These are phyloP conservation scores for Senna siamea DNA, from an alignment of 306 rosid genomes.

Conservation along the genomic window DNA sequence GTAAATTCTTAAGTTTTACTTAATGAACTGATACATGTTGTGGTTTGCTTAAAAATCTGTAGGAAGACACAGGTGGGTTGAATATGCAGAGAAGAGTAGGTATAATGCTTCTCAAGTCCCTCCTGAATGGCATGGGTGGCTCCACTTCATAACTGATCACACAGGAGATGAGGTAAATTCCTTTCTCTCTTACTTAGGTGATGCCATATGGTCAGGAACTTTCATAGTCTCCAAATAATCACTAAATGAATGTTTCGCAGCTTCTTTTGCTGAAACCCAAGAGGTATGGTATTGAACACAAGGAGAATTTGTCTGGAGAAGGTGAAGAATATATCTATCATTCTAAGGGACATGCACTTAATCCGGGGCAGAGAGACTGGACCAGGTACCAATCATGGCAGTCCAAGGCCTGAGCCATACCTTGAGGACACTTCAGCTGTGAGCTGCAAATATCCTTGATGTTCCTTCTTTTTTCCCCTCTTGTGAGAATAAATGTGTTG, in stretches of 20 bases:
- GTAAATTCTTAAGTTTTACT: background rate
- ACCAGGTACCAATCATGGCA: slow-evolving; percentile 94
- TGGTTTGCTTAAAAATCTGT: slow-evolving; percentile 38
- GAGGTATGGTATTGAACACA: slow-evolving; percentile 86
- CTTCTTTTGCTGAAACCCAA: slow-evolving; percentile 86
- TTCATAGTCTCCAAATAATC: background rate
- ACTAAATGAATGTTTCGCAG: slow-evolving; percentile 52
- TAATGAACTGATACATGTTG: slow-evolving; percentile 16
- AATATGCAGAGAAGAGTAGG: slow-evolving; percentile 90
- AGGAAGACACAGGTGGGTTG: slow-evolving; percentile 99
- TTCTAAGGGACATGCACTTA: slow-evolving; percentile 94
- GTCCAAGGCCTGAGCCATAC: slow-evolving; percentile 56
- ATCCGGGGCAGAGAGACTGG: slow-evolving; percentile 96
- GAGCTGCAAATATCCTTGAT: slow-evolving; percentile 28
- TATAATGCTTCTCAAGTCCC: slow-evolving; percentile 99
- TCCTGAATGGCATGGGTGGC: slow-evolving; percentile 99
- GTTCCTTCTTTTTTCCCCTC: slow-evolving; percentile 12
- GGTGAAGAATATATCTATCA: slow-evolving; percentile 89
- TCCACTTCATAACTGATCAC: slow-evolving; percentile 86
- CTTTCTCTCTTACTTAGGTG: slow-evolving; percentile 22
- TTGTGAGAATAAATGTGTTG: slow-evolving; percentile 31
- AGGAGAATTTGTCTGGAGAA: slow-evolving; percentile 86
- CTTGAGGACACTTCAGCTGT: slow-evolving; percentile 21
- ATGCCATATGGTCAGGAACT: slow-evolving; percentile 13
- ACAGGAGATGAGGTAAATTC: slow-evolving; percentile 91